Evolutionary conservation across 2,329 filamentous ascomycete species (phyloP).

Genomic region (Xylariaceae sp.): DNA sequence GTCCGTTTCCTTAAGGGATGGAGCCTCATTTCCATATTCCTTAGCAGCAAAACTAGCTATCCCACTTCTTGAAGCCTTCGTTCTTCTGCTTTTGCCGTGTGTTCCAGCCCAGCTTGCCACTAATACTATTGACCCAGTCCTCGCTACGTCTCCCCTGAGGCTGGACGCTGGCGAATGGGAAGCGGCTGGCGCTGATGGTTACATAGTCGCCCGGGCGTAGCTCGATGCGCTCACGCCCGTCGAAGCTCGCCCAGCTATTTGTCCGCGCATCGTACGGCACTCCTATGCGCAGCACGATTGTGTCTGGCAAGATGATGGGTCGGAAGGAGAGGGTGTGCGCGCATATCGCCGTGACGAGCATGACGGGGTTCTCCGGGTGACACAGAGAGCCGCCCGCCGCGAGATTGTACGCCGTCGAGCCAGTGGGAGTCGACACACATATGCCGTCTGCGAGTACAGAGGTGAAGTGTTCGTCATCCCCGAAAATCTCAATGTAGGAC

Average conservation of each 20-base stretch:
- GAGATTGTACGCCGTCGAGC: slow-evolving; percentile 93
- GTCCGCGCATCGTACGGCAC: slow-evolving; percentile 94
- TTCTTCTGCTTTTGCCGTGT: slow-evolving; percentile 78
- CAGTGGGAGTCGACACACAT: slow-evolving; percentile 92
- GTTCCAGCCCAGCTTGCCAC: slow-evolving; percentile 81
- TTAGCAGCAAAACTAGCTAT: slow-evolving; percentile 32
- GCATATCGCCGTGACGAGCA: slow-evolving; percentile 92
- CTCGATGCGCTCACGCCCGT: slow-evolving; percentile 88
- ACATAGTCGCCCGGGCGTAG: slow-evolving; percentile 81
- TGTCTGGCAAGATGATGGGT: slow-evolving; percentile 95
- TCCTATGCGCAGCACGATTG: slow-evolving; percentile 88
- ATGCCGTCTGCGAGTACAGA: slow-evolving; percentile 92
- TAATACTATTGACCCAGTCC: slow-evolving; percentile 85
- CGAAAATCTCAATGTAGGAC: slow-evolving; percentile 90
- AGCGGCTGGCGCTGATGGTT: slow-evolving; percentile 80
- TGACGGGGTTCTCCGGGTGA: slow-evolving; percentile 95
- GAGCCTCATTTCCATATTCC: not conserved
- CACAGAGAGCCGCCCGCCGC: slow-evolving; percentile 94
- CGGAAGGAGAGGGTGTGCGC: slow-evolving; percentile 94
- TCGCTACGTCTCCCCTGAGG: slow-evolving; percentile 72
- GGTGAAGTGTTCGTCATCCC: slow-evolving; percentile 94
- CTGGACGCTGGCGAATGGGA: slow-evolving; percentile 80
- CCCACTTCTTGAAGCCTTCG: slow-evolving; percentile 59
- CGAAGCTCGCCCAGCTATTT: slow-evolving; percentile 96
- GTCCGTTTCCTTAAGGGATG: not conserved